phyloP scores from a whole-genome alignment of 805 yeast species.

The Nakazawaea holstii region DNA sequence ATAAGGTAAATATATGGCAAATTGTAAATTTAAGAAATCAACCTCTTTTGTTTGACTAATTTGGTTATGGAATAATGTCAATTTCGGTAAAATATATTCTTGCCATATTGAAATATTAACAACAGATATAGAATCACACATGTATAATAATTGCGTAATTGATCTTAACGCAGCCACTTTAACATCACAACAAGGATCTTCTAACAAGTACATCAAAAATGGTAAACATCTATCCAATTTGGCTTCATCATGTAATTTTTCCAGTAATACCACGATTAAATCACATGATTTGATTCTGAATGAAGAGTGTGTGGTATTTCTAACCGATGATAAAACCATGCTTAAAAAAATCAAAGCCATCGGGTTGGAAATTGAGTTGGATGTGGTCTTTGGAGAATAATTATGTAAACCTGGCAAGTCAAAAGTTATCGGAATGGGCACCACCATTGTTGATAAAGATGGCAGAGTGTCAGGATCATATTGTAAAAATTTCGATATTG shows the following conservation, averaged over 20 bases:
- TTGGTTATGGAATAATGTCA: conserved; percentile 34
- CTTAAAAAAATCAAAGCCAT: conserved; percentile 52
- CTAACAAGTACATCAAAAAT: conserved; percentile 64
- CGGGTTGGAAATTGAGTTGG: conserved; percentile 20
- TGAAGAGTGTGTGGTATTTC: conserved; percentile 54
- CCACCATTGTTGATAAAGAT: conserved; percentile 3
- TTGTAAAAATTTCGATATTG: conserved; percentile 35
- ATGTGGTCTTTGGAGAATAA: conserved; percentile 36
- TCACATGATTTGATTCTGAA: conserved; percentile 70
- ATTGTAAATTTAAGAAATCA: conserved; percentile 49
- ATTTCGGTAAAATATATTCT: conserved; percentile 75
- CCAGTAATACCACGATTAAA: conserved; percentile 69
- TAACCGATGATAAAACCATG: conserved; percentile 51
- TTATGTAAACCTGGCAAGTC: conserved; percentile 48
- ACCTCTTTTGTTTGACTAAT: conserved; percentile 3
- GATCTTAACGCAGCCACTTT: conserved; percentile 61
- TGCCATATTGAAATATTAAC: conserved; percentile 73
- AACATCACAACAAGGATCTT: conserved; percentile 61
- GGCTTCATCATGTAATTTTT: conserved; percentile 71
- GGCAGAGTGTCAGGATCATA: conserved; percentile 22
- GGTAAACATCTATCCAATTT: conserved; percentile 86
- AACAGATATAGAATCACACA: conserved; percentile 63
- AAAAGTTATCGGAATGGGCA: conserved; percentile 33
- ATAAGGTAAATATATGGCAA: conserved; percentile 70
- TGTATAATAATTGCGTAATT: conserved; percentile 59